Evolutionary conservation across 805 yeast species (phyloP), one percentile per base, ranked within the genome.

Genomic region (Ogataea paraovalis): DNA sequence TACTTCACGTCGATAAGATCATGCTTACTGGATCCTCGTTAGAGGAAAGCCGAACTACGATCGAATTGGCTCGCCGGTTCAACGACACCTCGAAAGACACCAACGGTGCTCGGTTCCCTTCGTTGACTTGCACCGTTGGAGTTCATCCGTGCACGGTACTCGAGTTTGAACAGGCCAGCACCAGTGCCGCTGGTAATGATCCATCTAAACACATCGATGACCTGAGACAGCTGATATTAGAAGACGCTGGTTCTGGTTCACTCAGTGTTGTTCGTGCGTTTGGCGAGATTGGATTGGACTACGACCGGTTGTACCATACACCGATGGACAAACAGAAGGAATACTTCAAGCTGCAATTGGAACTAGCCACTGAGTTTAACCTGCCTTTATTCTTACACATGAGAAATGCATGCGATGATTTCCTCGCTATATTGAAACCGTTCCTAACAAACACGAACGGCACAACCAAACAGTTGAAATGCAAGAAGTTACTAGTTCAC

Each of bases 281-380:
- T 68, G 99, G 99, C 13, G 99, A 94, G 67, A 81, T 94, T 43
- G 99, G 99, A 0, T 71, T 94, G 42, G 99, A 94, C 62, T 92
- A 91, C 62, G 99, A 94, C 65, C 71, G 99, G 50, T 69, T 94
- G 43, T 83, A 87, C 56, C 86, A 80, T 59, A 79, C 97, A 0
- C 71, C 86, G 2, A 79, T 73, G 47, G 83, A 78, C 6, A 77
- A 79, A 51, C 99, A 94, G 64, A 55, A 69, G 34, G 59, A 72
- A 22, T 86, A 80, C 67, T 94, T 94, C 60, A 75, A 73, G 51
- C 71, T 72, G 51, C 99, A 94, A 65, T 72, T 94, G 51, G 83
- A 86, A 46, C 64, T 87, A 16, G 76, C 83, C 2, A 69, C 75
- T 20, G 80, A 80, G 9, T 67, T 77, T 28, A 68, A 77, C 14